Base-by-base conservation (phyloP, 1,139 yeast species). In the Pichiaceae sp. region DNA sequence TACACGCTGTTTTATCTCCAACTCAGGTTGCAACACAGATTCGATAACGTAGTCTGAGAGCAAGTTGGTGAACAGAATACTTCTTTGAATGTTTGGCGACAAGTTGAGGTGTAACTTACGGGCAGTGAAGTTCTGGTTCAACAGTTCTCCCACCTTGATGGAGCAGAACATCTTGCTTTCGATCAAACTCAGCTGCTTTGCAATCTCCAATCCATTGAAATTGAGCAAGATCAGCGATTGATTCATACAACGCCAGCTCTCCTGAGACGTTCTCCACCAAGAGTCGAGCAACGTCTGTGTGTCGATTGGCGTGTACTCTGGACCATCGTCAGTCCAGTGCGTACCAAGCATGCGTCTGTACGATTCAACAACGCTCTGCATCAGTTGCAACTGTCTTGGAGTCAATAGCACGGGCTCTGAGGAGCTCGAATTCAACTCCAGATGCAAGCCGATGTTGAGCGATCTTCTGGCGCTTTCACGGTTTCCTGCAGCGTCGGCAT, bases 1-100 rank as follows among this genome's bases (percentile, higher is more conserved):
- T 31, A 72, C 66, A 44, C 89, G 64, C 51, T 68, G 63, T 62
- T 73, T 67, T 41, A 60, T 50, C 43, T 59, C 57, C 48, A 63
- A 40, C 14, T 66, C 66, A 0, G 82, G 78, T 40, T 71, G 75
- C 34, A 82, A 62, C 24, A 86, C 70, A 5, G 87, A 76, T 52
- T 87, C 96, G 35, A 86, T 69, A 6, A 89, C 94, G 58, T 85
- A 86, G 26, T 83, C 83, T 19, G 91, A 78, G 39, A 89, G 60
- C 45, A 83, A 72, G 59, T 89, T 89, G 6, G 96, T 83, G 53
- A 83, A 80, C 35, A 75, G 58, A 20, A 87, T 67, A 8, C 91
- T 75, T 39, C 70, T 70, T 36, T 77, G 70, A 17, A 87, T 77
- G 54, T 85, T 77, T n/a, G 87, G 86, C 0, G 94, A 81, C 36